Percentiles rank a stretch among this genome's conserved stretches.
These are phyloP conservation scores for Solanum phureja DNA, from an alignment of 257 asterid species.

Conservation along the genomic window DNA sequence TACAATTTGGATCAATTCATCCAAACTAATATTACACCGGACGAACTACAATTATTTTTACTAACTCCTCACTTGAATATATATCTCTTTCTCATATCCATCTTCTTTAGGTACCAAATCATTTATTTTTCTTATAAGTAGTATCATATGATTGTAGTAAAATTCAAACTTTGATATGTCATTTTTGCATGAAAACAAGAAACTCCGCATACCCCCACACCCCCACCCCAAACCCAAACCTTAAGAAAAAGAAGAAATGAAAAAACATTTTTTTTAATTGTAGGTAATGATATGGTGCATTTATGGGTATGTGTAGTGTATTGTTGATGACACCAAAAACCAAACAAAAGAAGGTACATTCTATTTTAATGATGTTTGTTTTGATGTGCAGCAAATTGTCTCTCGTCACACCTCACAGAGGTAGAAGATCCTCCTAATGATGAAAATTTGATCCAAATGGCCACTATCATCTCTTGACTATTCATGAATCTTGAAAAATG, in stretches of 20 bases:
- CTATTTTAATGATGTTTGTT: slow-evolving; percentile 1
- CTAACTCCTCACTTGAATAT: too few species aligned
- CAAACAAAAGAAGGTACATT: slow-evolving; percentile 9
- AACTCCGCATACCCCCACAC: neutral
- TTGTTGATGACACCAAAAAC: slow-evolving; percentile 8
- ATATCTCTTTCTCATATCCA: neutral
- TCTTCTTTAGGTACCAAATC: neutral
- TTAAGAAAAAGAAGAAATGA: neutral
- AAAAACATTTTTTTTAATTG: neutral
- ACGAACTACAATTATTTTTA: too few species aligned
- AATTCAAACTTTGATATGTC: neutral
- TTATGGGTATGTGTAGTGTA: slow-evolving; percentile 7
- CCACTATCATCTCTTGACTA: neutral
- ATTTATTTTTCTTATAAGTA: neutral
- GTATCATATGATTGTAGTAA: neutral
- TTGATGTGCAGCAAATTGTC: neutral
- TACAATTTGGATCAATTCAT: too few species aligned
- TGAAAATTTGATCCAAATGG: neutral
- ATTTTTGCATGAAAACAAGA: slow-evolving; percentile 25
- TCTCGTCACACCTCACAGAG: neutral
- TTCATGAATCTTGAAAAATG: neutral
- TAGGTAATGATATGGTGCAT: slow-evolving; percentile 19
- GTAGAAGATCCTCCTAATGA: neutral
- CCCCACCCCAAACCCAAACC: neutral
- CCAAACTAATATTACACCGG: too few species aligned